Base-by-base conservation (phyloP, 257 asterid genomes). In the Gardenia jasminoides region DNA sequence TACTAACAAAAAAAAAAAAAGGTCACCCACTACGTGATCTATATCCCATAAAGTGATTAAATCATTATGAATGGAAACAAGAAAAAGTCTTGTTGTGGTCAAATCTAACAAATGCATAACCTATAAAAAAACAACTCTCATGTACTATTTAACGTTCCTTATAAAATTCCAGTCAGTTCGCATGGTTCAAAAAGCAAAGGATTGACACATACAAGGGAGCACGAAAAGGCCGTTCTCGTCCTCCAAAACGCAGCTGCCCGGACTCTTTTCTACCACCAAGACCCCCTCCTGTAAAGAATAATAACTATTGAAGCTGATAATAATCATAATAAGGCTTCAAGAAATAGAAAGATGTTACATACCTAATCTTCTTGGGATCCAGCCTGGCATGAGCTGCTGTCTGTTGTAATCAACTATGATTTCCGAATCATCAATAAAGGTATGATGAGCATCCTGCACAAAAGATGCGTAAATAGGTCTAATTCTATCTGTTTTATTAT, bases 331-430 rank as follows among this genome's bases (percentile, higher is more conserved):
- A 79, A 33, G 16, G 64, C 70, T 78, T 26, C 58, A 46, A 69
- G 31, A 13, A 28, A 76, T 28, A 68, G 24, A 62, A 70, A 66
- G 36, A 46, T 15, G 78, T 74, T 68, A 80, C 86, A 72, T 81
- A 91, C 98, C 97, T 84, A 96, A 86, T 84, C 99, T 89, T 91
- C 99, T 91, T 22, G 99, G 98, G 85, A 96, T 93, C 99, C 99
- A 96, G 61, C 99, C 97, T 36, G 97, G 93, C 99, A 93, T 96
- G 86, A 96, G 87, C 62, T 91, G 97, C 85, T 96, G 98, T 81
- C 97, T 90, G 68, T 90, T 92, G 90, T 91, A 96, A 84, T 96
- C 99, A 76, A 96, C 99, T 78, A 89, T 84, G 71, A 96, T 91
- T 81, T 93, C 98, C 46, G 97, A 96, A 88, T 88, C 96, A n/a